These are phyloP conservation scores for Auricularia heimuer DNA, from an alignment of 768 basidiomycete genomes.

Conservation along the genomic window DNA sequence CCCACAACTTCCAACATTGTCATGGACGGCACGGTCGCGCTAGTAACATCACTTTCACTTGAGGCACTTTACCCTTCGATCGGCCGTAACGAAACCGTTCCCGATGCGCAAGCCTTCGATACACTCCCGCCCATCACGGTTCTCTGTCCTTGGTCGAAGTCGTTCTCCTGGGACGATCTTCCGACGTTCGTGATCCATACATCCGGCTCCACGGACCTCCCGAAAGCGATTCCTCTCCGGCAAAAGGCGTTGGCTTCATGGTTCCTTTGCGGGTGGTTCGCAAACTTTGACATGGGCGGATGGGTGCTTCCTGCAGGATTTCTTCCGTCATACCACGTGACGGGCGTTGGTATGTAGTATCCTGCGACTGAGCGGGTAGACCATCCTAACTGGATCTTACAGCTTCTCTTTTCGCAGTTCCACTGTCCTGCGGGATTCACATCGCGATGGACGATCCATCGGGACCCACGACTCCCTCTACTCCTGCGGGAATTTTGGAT, in stretches of 20 bases:
- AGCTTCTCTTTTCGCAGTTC: not conserved
- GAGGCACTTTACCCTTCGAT: not conserved
- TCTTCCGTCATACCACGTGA: not conserved
- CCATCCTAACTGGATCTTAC: not conserved
- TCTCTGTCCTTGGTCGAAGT: not conserved
- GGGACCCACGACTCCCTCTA: not conserved
- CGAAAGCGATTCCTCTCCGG: not conserved
- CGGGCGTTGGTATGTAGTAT: not conserved
- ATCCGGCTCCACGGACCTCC: not conserved
- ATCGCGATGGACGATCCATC: not conserved
- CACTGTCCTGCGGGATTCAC: not conserved
- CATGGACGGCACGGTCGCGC: too few species aligned
- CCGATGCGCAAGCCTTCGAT: not conserved
- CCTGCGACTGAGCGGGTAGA: not conserved
- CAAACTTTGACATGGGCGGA: not conserved
- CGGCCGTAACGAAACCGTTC: not conserved
- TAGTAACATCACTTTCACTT: too few species aligned
- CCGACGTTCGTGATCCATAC: not conserved
- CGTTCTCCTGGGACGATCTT: not conserved
- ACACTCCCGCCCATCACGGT: not conserved
- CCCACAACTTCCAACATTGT: too few species aligned
- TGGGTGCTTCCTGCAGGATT: not conserved
- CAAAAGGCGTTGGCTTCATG: not conserved
- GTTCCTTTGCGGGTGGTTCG: not conserved
- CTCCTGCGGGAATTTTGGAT: not conserved